A percentile compares a stretch with the other conserved stretches of the same genome.
These are phyloP conservation scores for Immersiella caudata DNA, from an alignment of 495 filamentous ascomycete genomes.

Conservation along the genomic window DNA sequence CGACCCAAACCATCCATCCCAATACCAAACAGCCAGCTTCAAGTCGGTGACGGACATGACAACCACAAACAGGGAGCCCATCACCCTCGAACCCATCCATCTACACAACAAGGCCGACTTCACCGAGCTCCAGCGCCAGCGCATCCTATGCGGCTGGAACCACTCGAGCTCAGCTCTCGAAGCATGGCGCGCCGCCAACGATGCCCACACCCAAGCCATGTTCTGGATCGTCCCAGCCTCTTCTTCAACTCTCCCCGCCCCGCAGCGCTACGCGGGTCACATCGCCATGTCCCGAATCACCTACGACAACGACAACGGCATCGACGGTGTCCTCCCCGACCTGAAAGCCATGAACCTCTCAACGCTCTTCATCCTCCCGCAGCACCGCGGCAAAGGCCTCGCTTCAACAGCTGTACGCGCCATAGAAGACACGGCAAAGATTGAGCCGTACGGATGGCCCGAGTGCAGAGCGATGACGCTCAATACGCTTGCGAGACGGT, in stretches of 20 bases:
- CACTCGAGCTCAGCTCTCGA: not conserved
- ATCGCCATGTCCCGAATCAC: not conserved
- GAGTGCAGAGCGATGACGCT: constrained; percentile 13
- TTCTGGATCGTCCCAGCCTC: constrained; percentile 18
- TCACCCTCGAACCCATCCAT: constrained; percentile 3
- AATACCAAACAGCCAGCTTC: too few species aligned
- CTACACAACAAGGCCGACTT: constrained; percentile 8
- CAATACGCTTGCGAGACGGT: constrained; percentile 6
- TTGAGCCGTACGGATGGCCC: constrained; percentile 11
- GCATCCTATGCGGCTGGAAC: constrained; percentile 18
- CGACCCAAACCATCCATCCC: too few species aligned
- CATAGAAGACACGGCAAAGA: not conserved
- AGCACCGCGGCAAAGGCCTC: constrained; percentile 1
- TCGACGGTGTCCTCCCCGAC: not conserved
- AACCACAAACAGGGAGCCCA: not conserved
- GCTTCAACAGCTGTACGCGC: constrained; percentile 1
- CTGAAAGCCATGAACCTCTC: not conserved
- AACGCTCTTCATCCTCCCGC: constrained; percentile 14
- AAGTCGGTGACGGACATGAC: too few species aligned
- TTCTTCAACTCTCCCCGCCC: not conserved
- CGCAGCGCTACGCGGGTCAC: constrained; percentile 13
- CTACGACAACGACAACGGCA: not conserved
- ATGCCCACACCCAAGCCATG: constrained; percentile 8
- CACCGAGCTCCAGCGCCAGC: constrained; percentile 18
- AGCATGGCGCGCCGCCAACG: constrained; percentile 7